Percentiles rank a stretch among this genome's conserved stretches.
Conservation (phyloP, 805 yeast genomes). For the Teunomyces lycoperdinae region DNA sequence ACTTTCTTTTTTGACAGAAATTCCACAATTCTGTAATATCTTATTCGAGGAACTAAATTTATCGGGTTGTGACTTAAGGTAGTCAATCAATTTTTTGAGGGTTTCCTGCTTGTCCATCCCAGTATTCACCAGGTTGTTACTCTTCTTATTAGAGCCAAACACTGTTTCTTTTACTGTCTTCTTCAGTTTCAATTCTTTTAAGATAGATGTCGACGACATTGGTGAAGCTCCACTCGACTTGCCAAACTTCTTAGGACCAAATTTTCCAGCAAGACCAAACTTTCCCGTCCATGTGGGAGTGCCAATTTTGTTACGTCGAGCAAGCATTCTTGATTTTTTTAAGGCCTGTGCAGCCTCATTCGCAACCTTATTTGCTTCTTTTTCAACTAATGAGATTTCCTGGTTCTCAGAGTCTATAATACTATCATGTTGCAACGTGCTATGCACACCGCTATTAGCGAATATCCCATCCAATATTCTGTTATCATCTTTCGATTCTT, state of each 20-base stretch:
- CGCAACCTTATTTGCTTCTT: conserved; percentile 62
- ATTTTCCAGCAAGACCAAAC: conserved; percentile 79
- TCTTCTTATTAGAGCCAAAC: conserved; percentile 9
- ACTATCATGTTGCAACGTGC: conserved; percentile 76
- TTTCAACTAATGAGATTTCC: conserved; percentile 53
- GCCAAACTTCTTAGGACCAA: conserved; percentile 15
- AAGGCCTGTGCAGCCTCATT: conserved; percentile 53
- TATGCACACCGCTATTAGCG: conserved; percentile 67
- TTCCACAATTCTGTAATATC: conserved; percentile 41
- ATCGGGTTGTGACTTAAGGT: conserved; percentile 32
- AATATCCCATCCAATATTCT: conserved; percentile 75
- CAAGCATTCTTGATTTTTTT: conserved; percentile 54
- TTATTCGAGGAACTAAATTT: conserved; percentile 48
- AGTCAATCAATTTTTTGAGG: conserved; percentile 38
- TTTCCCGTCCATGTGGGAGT: conserved; percentile 97
- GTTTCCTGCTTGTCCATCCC: conserved; percentile 17
- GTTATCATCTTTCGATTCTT: conserved; percentile 41
- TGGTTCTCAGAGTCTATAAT: conserved; percentile 57
- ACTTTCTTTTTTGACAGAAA: conserved; percentile 32
- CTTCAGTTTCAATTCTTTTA: conserved; percentile 46
- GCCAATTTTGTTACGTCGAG: conserved; percentile 54
- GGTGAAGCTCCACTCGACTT: conserved; percentile 4
- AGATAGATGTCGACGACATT: conserved; percentile 47
- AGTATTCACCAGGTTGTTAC: neutral
- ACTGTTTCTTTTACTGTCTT: conserved; percentile 28